Evolutionary conservation across 2,329 filamentous ascomycete species (phyloP).

Genomic region (Cordyceps cicadae): DNA sequence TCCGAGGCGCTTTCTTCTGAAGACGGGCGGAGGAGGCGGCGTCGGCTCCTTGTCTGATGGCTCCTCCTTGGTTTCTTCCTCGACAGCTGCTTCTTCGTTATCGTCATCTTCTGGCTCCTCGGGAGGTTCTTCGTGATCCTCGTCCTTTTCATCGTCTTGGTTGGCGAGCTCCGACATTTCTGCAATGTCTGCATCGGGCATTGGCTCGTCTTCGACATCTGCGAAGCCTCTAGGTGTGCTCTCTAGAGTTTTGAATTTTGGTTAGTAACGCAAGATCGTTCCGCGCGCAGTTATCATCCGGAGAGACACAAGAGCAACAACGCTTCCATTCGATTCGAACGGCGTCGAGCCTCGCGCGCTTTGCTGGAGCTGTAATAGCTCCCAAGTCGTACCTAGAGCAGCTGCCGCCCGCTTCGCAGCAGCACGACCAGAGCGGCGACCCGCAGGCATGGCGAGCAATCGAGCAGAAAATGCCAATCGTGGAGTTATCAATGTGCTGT

Average conservation of each 20-base stretch:
- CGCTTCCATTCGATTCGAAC: not conserved
- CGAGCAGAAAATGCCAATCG: not conserved
- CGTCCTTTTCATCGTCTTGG: slow-evolving; percentile 39
- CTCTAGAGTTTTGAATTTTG: slow-evolving; percentile 23
- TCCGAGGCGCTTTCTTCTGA: slow-evolving; percentile 72
- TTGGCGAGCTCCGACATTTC: slow-evolving; percentile 21
- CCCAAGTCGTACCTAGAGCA: slow-evolving; percentile 38
- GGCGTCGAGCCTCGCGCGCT: not conserved
- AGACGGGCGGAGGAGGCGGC: slow-evolving; percentile 51
- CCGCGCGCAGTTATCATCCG: not conserved
- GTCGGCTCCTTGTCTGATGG: slow-evolving; percentile 42
- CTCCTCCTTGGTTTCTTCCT: slow-evolving; percentile 31
- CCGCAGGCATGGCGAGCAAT: slow-evolving; percentile 17
- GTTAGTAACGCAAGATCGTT: not conserved
- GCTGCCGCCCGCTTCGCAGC: slow-evolving; percentile 46
- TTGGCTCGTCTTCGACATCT: slow-evolving; percentile 32
- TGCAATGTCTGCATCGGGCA: slow-evolving; percentile 25
- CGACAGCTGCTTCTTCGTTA: slow-evolving; percentile 27
- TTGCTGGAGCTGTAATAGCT: slow-evolving; percentile 1
- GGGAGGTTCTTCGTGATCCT: slow-evolving; percentile 27
- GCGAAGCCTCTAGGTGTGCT: slow-evolving; percentile 35
- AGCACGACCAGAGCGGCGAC: slow-evolving; percentile 44
- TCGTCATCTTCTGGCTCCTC: slow-evolving; percentile 32
- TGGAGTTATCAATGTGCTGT: not conserved
- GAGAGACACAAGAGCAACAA: not conserved